Base-by-base conservation (phyloP, 306 rosid genomes). In the Herpetospermum pedunculosum region DNA sequence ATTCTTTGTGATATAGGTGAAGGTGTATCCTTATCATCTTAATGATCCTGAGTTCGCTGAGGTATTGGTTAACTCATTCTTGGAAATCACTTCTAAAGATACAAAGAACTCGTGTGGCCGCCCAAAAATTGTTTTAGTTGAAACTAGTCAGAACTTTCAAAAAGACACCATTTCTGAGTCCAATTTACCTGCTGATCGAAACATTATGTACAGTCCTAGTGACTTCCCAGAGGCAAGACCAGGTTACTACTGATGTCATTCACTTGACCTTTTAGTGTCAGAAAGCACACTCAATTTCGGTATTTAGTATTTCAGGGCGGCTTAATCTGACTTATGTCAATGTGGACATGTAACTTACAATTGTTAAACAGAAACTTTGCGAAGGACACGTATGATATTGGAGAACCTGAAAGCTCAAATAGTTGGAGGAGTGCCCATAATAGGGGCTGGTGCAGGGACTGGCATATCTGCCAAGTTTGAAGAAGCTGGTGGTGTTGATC, bases 401-500 rank as follows among this genome's bases (percentile, higher is more conserved):
- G 89, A 84, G 85, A 91, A 90, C 77, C 83, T 93, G 69, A 85
- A 83, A 76, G 82, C 80, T 79, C 92, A 89, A 81, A 90, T 87
- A 78, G 82, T 58, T 57, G 77, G 79, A 55, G 94, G 87, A 79
- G 59, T 86, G 54, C 96, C 98, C 75, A 84, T 90, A 69, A 82
- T 93, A 75, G 98, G 97, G 81, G 96, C 88, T 68, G 98, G 97
- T 79, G 93, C 98, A 49, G 98, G 97, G 81, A 93, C 96, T 25
- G 96, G 97, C 59, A 93, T 93, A 84, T 93, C 98, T 77, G 98
- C 98, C 70, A 90, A 93, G 88, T 90, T 89, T 83, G 98, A 90
- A 84, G 97, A 93, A 89, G 96, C 82, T 76, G 98, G 98, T 64
- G 97, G 97, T 23, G 86, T 93, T 58, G 97, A 93, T 84, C 84